phyloP scores from a whole-genome alignment of 2,329 filamentous ascomycete species.

The Trichoderma aggressivum region DNA sequence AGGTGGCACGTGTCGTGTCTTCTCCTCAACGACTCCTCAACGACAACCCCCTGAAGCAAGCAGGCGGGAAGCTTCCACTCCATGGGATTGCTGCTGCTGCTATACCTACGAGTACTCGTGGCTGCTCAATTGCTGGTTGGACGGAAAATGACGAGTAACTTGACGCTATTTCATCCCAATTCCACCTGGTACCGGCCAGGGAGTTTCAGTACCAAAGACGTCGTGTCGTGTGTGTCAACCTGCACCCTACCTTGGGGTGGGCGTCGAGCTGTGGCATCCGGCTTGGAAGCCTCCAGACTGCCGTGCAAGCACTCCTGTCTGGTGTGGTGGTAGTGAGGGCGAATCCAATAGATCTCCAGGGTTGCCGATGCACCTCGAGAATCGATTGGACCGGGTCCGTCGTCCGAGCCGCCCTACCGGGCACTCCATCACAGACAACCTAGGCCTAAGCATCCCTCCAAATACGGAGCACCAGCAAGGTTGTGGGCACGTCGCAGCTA shows the following conservation, averaged over 20 bases:
- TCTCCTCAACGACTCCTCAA: neutral
- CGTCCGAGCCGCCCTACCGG: slow-evolving; percentile 15
- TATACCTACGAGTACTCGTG: too few relatives aligned
- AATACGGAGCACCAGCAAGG: neutral
- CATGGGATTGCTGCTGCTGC: neutral
- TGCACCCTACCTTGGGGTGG: neutral
- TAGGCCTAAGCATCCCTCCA: neutral
- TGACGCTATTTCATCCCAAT: neutral
- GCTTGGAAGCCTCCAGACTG: neutral
- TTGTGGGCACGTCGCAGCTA: neutral
- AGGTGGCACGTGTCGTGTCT: slow-evolving; percentile 7
- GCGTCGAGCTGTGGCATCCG: neutral
- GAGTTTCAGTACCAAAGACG: neutral
- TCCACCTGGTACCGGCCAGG: neutral
- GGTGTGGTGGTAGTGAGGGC: neutral
- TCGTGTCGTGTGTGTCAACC: neutral
- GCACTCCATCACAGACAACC: slow-evolving; percentile 10
- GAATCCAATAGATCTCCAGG: slow-evolving; percentile 14
- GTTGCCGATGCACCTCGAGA: slow-evolving; percentile 6
- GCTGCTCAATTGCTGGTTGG: neutral
- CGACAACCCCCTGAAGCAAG: neutral
- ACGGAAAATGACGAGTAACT: neutral
- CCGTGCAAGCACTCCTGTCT: neutral
- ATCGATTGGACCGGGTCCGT: slow-evolving; percentile 13
- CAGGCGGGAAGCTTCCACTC: neutral